Percentiles rank a stretch among this genome's conserved stretches.
phyloP scores from a whole-genome alignment of 1,284 basidiomycete genomes.

The Rhodotorula mucilaginosa region DNA sequence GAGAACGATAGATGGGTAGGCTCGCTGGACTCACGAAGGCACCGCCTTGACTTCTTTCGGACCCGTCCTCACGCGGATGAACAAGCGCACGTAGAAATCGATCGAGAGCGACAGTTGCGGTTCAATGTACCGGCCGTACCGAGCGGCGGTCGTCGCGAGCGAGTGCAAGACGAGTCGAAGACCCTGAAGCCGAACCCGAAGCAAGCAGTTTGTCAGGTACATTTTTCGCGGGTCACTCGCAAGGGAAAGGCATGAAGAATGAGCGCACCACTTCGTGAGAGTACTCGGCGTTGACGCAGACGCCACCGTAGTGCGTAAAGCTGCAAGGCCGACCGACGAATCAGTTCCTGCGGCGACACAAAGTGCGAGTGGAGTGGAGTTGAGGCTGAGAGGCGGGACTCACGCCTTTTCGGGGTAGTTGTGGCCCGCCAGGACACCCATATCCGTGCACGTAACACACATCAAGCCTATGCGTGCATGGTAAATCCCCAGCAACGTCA shows the following conservation, averaged over 20 bases:
- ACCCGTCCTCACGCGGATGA: slow-evolving; percentile 72
- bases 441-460: slow-evolving; percentile 94
- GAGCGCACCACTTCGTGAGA: slow-evolving; percentile 72
- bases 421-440: slow-evolving; percentile 86
- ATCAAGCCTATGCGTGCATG: slow-evolving; percentile 65
- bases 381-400: slow-evolving; percentile 38
- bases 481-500: neutral
- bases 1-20: neutral
- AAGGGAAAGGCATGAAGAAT: neutral
- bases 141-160: slow-evolving; percentile 77
- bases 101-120: slow-evolving; percentile 92
- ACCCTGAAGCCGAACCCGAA: slow-evolving; percentile 49
- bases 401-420: slow-evolving; percentile 98
- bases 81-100: slow-evolving; percentile 95
- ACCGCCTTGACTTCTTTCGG: slow-evolving; percentile 84
- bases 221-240: neutral
- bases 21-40: slow-evolving; percentile 59
- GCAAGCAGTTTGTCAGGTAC: neutral
- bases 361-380: neutral
- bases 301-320: slow-evolving; percentile 94
- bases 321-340: no score
- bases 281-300: slow-evolving; percentile 85
- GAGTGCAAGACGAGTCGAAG: slow-evolving; percentile 83
- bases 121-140: slow-evolving; percentile 88
- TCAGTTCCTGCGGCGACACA: neutral